Percentiles rank a stretch among this genome's conserved stretches.
Conservation (phyloP, 2,329 filamentous ascomycete species). For the Diaporthe citriasiana region DNA sequence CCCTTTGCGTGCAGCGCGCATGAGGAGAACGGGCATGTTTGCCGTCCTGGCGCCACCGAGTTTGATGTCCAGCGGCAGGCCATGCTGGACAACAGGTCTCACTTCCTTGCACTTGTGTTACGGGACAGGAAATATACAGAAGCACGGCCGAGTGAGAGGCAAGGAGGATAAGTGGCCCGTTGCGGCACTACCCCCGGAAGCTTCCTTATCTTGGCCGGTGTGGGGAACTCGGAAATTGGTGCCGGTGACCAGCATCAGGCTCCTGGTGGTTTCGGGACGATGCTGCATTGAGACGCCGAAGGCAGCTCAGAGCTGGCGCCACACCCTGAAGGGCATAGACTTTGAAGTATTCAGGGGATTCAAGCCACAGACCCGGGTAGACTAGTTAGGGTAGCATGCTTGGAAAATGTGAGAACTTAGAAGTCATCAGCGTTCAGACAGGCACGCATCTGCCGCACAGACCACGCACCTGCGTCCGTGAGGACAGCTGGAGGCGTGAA, state of each 20-base stretch:
- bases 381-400: background rate
- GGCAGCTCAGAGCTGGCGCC: background rate
- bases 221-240: slow-evolving; percentile 23
- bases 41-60: slow-evolving; percentile 14
- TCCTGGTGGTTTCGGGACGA: background rate
- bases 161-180: background rate
- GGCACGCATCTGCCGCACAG: background rate
- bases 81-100: background rate
- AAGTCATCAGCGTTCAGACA: background rate
- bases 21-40: slow-evolving; percentile 20
- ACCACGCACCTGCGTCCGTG: background rate
- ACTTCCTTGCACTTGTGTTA: background rate
- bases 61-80: slow-evolving; percentile 21
- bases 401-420: background rate
- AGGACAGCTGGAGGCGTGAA: background rate
- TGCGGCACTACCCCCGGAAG: background rate
- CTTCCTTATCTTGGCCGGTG: slow-evolving; percentile 4
- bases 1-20: slow-evolving; percentile 4
- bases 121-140: background rate
- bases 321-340: background rate
- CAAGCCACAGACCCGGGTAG: background rate
- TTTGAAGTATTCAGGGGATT: background rate
- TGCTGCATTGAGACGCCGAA: background rate
- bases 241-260: background rate
- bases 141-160: background rate